Base-by-base conservation (phyloP, 1,284 basidiomycete genomes). In the Ganoderma lucidum region DNA sequence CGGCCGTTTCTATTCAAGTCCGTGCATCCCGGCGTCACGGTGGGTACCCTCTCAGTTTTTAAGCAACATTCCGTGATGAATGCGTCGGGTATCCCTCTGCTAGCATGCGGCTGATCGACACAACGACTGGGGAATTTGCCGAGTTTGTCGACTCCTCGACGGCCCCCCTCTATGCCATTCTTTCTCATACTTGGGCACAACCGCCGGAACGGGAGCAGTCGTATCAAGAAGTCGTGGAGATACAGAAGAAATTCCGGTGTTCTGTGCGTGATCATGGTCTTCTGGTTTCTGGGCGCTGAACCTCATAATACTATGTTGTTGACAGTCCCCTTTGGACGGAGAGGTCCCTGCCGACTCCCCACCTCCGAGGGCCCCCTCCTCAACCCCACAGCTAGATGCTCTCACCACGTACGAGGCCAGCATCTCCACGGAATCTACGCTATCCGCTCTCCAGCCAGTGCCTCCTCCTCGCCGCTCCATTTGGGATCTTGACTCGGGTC, bases 141-240 rank as follows among this genome's bases (percentile, higher is more conserved):
- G 42, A 32, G 15, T 59, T 65, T 30, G 3, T 14, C 41, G 32
- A 55, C 30, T 55, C 41, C 1, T 55, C 53, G 6, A 44, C 6
- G 28, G 28, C 23, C 10, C 56, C 55, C 55, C 32, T 5, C 41
- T 67, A 67, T 12, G 66, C 66, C 2, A 67, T 63, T 23, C 45
- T 67, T 1, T 67, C 66, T 2, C 66, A 67, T 14, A 37, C 39
- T 14, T 67, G 66, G 66, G 55, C 6, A 4, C 48, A 12, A 2
- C 6, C n/a, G 12, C 48, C 48, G 14, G 3, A 37, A 23, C 28
- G 19, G 3, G 66, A 67, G 53, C 51, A 62, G 19, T 37, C 66
- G 2, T 67, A 41, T 30, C 61, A 67, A 17, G 64, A 65, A 2
- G 23, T 65, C 0, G 17, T 58, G 10, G 14, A 19, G 9, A 55